Evolutionary conservation across 2,329 filamentous ascomycete species (phyloP).

Genomic region (Xenoacremonium recifei): DNA sequence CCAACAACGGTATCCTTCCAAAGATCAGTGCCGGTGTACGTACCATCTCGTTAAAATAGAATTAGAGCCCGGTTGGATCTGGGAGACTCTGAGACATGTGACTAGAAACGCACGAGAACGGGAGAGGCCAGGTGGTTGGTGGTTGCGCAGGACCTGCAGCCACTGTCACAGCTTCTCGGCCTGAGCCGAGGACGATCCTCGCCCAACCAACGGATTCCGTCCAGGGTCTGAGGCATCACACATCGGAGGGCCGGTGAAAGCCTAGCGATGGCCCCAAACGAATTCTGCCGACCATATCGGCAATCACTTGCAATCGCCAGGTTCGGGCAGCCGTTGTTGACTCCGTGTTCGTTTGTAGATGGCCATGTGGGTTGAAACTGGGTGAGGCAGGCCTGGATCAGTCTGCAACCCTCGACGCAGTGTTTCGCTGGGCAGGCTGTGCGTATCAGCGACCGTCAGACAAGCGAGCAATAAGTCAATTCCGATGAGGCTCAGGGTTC

Average conservation of each 20-base stretch:
- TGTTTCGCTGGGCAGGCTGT: conserved; percentile 9
- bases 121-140: conserved; percentile 6
- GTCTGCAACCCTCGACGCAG: too few species aligned
- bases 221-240: too few species aligned
- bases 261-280: background rate
- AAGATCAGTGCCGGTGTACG: too few species aligned
- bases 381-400: too few species aligned
- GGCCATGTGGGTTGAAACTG: too few species aligned
- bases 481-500: conserved; percentile 22
- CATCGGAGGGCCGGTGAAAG: background rate
- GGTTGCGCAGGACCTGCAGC: conserved; percentile 8
- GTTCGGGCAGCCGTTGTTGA: too few species aligned
- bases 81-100: conserved; percentile 4
- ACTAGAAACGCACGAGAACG: conserved; percentile 8
- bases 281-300: background rate
- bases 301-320: conserved; percentile 4
- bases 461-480: conserved; percentile 26
- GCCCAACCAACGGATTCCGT: too few species aligned
- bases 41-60: too few species aligned
- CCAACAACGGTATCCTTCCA: too few species aligned
- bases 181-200: conserved; percentile 5
- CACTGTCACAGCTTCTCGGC: conserved; percentile 10
- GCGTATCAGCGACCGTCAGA: conserved; percentile 14
- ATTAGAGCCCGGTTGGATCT: background rate
- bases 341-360: too few species aligned